Evolutionary conservation across 1,139 yeast genomes (phyloP).

Genomic region (Candida buenavistaensis): DNA sequence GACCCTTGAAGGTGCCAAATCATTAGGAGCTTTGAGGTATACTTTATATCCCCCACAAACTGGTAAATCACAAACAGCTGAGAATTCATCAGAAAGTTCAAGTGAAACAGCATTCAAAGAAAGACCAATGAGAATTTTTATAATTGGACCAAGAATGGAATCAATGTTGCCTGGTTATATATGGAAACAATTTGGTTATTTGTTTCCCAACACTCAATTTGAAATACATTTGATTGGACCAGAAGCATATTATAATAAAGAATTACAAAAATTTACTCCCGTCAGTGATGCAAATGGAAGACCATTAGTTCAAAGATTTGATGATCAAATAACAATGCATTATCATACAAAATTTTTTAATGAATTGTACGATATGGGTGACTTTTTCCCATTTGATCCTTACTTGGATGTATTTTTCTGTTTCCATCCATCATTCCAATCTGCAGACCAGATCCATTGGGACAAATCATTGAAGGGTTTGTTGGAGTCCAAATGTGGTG

Average conservation of each 20-base stretch:
- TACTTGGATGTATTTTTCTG: conserved; percentile 88
- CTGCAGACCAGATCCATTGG: conserved; percentile 84
- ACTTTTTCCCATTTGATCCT: conserved; percentile 97
- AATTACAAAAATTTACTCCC: conserved; percentile 36
- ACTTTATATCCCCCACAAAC: conserved; percentile 74
- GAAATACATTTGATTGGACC: conserved; percentile 95
- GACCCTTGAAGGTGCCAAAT: conserved; percentile 88
- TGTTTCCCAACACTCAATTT: conserved; percentile 79
- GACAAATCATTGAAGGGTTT: conserved; percentile 79
- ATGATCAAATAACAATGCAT: conserved; percentile 70
- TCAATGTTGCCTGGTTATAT: conserved; percentile 92
- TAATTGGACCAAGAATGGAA: conserved; percentile 91
- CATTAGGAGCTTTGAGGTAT: conserved; percentile 87
- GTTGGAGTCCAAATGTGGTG: conserved; percentile 88
- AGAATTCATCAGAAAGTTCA: conserved; percentile 33
- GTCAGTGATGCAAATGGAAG: conserved; percentile 46
- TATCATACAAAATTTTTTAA: conserved; percentile 92
- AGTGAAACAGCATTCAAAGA: conserved; percentile 58
- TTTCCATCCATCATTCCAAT: conserved; percentile 93
- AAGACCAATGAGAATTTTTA: conserved; percentile 85
- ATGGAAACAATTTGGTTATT: conserved; percentile 89
- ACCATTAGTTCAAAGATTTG: conserved; percentile 72
- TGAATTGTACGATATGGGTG: conserved; percentile 85
- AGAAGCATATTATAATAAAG: conserved; percentile 75
- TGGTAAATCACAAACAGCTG: conserved; percentile 18